Percentiles rank a stretch among this genome's conserved stretches.
These are phyloP conservation scores for Trametes meyenii DNA, from an alignment of 768 basidiomycete species.

Conservation along the genomic window DNA sequence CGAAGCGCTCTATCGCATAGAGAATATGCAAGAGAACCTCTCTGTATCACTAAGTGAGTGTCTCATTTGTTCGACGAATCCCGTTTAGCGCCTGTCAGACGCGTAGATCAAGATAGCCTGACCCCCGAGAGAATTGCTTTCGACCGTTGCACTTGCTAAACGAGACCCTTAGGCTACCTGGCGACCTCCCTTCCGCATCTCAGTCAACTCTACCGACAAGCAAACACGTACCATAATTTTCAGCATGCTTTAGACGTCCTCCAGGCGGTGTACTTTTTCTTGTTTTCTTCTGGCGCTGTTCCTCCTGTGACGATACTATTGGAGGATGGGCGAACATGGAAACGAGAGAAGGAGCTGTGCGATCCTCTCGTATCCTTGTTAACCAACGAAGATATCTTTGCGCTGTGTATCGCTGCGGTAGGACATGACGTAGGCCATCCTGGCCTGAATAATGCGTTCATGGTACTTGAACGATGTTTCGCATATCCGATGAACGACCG, in stretches of 20 bases:
- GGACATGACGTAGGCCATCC: constrained; percentile 99
- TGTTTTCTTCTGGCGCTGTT: constrained; percentile 76
- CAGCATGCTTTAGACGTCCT: constrained; percentile 96
- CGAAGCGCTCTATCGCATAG: constrained; percentile 78
- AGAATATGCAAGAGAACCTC: constrained; percentile 66
- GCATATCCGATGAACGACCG: not conserved
- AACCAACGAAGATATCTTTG: constrained; percentile 74
- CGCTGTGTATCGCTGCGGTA: constrained; percentile 87
- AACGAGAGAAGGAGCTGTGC: constrained; percentile 38
- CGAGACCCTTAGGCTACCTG: constrained; percentile 59
- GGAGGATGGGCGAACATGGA: constrained; percentile 40
- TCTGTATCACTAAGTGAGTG: constrained; percentile 55
- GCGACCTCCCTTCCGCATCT: constrained; percentile 82
- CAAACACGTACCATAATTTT: constrained; percentile 98
- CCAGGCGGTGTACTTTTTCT: constrained; percentile 88
- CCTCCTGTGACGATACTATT: constrained; percentile 75
- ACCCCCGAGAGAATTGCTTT: too few species aligned
- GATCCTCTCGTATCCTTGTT: constrained; percentile 40
- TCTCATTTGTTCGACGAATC: not conserved
- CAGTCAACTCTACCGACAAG: constrained; percentile 86
- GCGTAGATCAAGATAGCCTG: too few species aligned
- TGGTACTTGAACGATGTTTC: constrained; percentile 51
- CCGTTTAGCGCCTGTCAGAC: too few species aligned
- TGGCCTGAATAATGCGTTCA: constrained; percentile 90
- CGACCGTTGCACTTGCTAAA: not conserved